phyloP scores from a whole-genome alignment of 2,329 filamentous ascomycete species.

The Xylariaceae sp. region DNA sequence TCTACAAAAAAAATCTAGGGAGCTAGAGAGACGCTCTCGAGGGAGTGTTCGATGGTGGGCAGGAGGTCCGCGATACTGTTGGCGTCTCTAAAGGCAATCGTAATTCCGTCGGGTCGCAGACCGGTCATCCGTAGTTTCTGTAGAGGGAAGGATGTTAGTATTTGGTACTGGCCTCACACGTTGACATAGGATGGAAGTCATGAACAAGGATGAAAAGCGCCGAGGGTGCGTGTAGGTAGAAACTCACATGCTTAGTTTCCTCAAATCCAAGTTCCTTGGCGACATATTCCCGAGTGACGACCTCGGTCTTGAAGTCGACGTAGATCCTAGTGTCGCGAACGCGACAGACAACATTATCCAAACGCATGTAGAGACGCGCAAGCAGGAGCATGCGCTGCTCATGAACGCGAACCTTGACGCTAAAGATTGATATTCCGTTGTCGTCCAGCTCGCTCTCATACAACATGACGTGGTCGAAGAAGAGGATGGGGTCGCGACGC shows the following conservation, averaged over 20 bases:
- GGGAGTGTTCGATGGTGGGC: conserved; percentile 54
- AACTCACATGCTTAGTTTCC: conserved; percentile 64
- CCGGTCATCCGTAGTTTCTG: conserved; percentile 38
- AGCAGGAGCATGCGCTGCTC: conserved; percentile 80
- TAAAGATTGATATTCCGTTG: conserved; percentile 88
- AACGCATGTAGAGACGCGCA: conserved; percentile 81
- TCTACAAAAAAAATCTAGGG: conserved; percentile 3
- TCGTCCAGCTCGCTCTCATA: conserved; percentile 98
- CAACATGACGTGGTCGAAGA: conserved; percentile 92
- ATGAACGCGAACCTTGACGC: conserved; percentile 90
- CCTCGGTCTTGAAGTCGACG: conserved; percentile 74
- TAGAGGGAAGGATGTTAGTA: neutral
- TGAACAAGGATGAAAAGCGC: neutral
- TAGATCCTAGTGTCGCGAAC: conserved; percentile 89
- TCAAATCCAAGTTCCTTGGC: conserved; percentile 80
- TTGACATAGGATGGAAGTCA: neutral
- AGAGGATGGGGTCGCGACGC: conserved; percentile 86
- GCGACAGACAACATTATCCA: conserved; percentile 84
- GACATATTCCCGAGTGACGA: conserved; percentile 84
- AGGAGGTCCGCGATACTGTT: conserved; percentile 60
- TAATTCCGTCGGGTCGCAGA: conserved; percentile 55
- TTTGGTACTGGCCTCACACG: too few species aligned
- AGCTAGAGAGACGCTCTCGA: conserved; percentile 42
- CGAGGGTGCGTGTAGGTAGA: neutral
- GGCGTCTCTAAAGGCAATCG: conserved; percentile 63